Conservation (phyloP, 768 basidiomycete genomes). For the Saitozyma podzolica region DNA sequence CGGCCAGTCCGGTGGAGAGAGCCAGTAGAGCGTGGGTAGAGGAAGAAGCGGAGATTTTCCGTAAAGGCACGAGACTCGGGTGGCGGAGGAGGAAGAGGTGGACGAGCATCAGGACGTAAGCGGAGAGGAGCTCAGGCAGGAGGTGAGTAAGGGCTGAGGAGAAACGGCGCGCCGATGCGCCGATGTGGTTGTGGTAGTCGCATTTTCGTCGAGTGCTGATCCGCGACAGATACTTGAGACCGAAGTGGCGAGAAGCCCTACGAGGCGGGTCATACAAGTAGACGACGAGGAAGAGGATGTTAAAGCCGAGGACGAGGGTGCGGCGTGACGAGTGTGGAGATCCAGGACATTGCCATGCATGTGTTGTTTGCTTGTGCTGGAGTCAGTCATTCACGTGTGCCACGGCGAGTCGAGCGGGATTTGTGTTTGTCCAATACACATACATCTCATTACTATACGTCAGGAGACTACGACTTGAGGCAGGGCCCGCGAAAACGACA, state of each 20-base stretch:
- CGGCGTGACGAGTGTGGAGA: too few species aligned
- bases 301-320: background rate
- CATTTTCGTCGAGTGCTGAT: background rate
- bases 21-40: constrained; percentile 66
- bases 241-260: constrained; percentile 39
- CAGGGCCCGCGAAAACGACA: too few species aligned
- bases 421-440: too few species aligned
- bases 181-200: too few species aligned
- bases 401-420: too few species aligned
- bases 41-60: constrained; percentile 95
- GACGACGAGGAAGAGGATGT: constrained; percentile 19
- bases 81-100: constrained; percentile 72
- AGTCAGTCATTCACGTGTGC: too few species aligned
- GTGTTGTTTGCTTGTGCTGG: too few species aligned
- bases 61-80: constrained; percentile 75
- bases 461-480: too few species aligned
- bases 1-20: constrained; percentile 30
- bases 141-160: constrained; percentile 46
- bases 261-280: constrained; percentile 27
- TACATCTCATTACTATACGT: too few species aligned
- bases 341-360: too few species aligned
- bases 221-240: constrained; percentile 40
- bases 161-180: background rate
- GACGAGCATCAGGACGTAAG: constrained; percentile 64
- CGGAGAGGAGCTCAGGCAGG: constrained; percentile 76